Conservation (phyloP, 129 eudicot species). For the Artemisia argyi region DNA sequence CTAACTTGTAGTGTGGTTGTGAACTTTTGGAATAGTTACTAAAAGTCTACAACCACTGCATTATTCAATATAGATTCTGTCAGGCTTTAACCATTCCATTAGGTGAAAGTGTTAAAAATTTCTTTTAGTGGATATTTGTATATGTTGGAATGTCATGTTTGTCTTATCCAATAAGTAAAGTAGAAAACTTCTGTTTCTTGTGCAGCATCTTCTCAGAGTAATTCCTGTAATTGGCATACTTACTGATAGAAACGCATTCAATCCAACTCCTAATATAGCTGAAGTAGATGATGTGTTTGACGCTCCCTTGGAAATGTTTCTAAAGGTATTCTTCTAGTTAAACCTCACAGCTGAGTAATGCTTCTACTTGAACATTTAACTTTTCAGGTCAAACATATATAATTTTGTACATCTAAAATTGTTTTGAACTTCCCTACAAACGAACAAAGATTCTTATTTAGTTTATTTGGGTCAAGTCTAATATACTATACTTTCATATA, state of each 20-base stretch:
- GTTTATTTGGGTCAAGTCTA: background rate
- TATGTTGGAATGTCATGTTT: background rate
- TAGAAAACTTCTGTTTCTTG: background rate
- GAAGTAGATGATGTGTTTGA: conserved; percentile 87
- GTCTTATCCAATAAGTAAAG: background rate
- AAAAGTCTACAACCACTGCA: too few species aligned
- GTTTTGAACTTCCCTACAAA: background rate
- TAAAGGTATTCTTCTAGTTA: conserved; percentile 52
- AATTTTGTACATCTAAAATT: background rate
- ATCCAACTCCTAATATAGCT: conserved; percentile 64
- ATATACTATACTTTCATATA: background rate
- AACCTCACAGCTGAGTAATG: background rate
- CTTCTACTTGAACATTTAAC: background rate
- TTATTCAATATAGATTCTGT: too few species aligned
- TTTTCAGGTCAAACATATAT: conserved; percentile 8
- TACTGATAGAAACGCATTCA: conserved; percentile 61
- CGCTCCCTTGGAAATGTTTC: conserved; percentile 96
- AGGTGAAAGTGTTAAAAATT: too few species aligned
- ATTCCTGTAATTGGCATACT: conserved; percentile 91
- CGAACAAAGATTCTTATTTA: background rate
- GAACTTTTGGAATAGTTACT: too few species aligned
- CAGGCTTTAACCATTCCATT: too few species aligned
- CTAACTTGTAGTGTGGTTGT: too few species aligned
- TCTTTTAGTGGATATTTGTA: too few species aligned
- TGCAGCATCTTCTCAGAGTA: conserved; percentile 84